Conservation (phyloP, 2,329 filamentous ascomycete genomes). For the Alternaria incomplexa region DNA sequence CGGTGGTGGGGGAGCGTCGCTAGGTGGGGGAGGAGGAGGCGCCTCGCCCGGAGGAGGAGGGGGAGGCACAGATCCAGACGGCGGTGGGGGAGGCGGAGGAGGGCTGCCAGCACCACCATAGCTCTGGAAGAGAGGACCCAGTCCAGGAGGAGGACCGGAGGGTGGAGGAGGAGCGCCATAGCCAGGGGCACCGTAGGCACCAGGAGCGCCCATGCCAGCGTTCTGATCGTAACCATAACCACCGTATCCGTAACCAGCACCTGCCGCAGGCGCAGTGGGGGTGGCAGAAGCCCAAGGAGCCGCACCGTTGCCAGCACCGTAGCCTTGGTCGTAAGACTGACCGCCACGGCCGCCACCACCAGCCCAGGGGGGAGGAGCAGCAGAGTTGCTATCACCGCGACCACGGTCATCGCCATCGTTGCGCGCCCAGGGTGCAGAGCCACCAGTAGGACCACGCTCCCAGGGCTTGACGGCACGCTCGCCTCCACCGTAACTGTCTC, state of each 20-base stretch:
- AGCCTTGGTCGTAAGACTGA: constrained; percentile 37
- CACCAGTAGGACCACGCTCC: constrained; percentile 85
- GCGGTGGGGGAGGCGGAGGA: constrained; percentile 68
- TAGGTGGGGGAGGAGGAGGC: constrained; percentile 60
- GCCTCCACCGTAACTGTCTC: constrained; percentile 56
- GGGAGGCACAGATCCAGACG: constrained; percentile 64
- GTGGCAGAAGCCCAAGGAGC: constrained; percentile 50
- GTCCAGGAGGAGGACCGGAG: constrained; percentile 57
- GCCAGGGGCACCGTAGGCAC: constrained; percentile 54
- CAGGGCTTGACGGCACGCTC: constrained; percentile 76
- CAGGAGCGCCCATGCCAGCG: constrained; percentile 35
- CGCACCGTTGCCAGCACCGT: constrained; percentile 41
- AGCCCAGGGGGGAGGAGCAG: constrained; percentile 51
- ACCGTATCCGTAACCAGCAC: constrained; percentile 53
- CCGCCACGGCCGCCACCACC: constrained; percentile 41
- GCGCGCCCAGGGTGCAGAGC: constrained; percentile 76
- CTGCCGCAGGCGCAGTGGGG: constrained; percentile 34
- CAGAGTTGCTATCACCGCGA: constrained; percentile 46
- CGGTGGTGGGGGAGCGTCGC: constrained; percentile 63
- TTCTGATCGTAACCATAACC: constrained; percentile 41
- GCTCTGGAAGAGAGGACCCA: constrained; percentile 72
- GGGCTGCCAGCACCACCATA: constrained; percentile 62
- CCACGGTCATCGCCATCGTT: constrained; percentile 52
- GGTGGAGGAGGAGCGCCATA: constrained; percentile 50
- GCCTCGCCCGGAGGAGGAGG: constrained; percentile 65